phyloP scores from a whole-genome alignment of 306 rosid genomes.

The Corylus avellana region DNA sequence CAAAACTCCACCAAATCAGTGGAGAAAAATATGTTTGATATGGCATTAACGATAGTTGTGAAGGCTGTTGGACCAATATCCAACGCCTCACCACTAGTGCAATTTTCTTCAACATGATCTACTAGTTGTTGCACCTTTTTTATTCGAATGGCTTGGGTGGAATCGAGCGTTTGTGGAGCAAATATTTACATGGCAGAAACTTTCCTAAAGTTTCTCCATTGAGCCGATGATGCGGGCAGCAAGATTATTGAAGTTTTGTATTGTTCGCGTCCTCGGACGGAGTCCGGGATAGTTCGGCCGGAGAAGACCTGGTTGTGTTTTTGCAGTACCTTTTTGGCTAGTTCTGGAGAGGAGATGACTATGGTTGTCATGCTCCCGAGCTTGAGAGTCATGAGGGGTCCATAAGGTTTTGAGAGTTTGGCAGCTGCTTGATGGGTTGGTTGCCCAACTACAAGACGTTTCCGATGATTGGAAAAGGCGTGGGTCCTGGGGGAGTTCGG shows the following conservation, averaged over 20 bases:
- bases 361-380: too few relatives aligned
- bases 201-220: slow-evolving; percentile 31
- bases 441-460: too few relatives aligned
- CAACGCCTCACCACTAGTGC: slow-evolving; percentile 8
- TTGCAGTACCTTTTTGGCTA: too few relatives aligned
- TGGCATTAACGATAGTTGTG: slow-evolving; percentile 19
- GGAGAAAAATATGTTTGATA: slow-evolving; percentile 33
- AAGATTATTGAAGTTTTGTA: not conserved
- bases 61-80: slow-evolving; percentile 29
- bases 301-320: too few relatives aligned
- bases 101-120: not conserved
- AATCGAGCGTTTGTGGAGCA: slow-evolving; percentile 20
- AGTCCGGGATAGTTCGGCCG: too few relatives aligned
- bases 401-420: too few relatives aligned
- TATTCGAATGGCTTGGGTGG: not conserved
- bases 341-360: too few relatives aligned
- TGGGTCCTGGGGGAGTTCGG: too few relatives aligned
- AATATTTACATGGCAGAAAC: slow-evolving; percentile 25
- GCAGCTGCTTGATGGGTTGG: too few relatives aligned
- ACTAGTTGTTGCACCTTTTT: slow-evolving; percentile 15
- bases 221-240: not conserved
- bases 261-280: too few relatives aligned
- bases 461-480: too few relatives aligned
- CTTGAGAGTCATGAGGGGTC: too few relatives aligned
- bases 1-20: slow-evolving; percentile 14